Evolutionary conservation across 768 basidiomycete genomes (phyloP).

Genomic region (Pholiota conissans): DNA sequence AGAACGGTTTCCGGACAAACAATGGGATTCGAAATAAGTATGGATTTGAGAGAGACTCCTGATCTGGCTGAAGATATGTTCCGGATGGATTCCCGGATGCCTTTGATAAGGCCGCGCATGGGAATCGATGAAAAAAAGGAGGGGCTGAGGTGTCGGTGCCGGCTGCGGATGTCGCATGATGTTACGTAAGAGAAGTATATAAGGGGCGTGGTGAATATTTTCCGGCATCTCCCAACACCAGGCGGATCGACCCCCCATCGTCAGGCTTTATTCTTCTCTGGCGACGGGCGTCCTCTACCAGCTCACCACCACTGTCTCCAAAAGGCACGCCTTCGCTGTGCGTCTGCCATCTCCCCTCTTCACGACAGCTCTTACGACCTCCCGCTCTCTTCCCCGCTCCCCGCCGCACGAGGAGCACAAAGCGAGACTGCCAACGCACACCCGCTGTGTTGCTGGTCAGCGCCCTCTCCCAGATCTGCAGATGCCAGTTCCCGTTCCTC

Average conservation of each 20-base stretch:
- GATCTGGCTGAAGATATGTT: not conserved
- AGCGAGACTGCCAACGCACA: constrained; percentile 41
- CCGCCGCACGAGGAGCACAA: constrained; percentile 40
- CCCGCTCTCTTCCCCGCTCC: constrained; percentile 51
- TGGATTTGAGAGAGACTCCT: not conserved
- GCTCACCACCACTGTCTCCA: constrained; percentile 37
- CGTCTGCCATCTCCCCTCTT: constrained; percentile 60
- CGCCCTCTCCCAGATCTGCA: constrained; percentile 45
- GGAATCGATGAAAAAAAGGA: not conserved
- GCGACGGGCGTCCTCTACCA: constrained; percentile 28
- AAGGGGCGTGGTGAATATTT: constrained; percentile 17
- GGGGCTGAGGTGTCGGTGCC: not conserved
- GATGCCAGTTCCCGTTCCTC: constrained; percentile 88
- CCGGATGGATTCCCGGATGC: not conserved
- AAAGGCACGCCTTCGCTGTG: constrained; percentile 96
- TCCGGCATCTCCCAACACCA: constrained; percentile 31
- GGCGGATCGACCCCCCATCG: constrained; percentile 52
- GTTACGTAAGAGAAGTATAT: constrained; percentile 35
- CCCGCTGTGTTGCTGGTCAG: constrained; percentile 43
- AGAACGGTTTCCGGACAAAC: no score
- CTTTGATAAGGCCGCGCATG: not conserved
- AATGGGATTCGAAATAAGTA: no score
- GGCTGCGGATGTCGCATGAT: not conserved
- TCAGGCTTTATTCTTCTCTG: constrained; percentile 30
- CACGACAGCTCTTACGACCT: constrained; percentile 77